Evolutionary conservation across 257 asterid species (phyloP).

Genomic region (Petrea volubilis): DNA sequence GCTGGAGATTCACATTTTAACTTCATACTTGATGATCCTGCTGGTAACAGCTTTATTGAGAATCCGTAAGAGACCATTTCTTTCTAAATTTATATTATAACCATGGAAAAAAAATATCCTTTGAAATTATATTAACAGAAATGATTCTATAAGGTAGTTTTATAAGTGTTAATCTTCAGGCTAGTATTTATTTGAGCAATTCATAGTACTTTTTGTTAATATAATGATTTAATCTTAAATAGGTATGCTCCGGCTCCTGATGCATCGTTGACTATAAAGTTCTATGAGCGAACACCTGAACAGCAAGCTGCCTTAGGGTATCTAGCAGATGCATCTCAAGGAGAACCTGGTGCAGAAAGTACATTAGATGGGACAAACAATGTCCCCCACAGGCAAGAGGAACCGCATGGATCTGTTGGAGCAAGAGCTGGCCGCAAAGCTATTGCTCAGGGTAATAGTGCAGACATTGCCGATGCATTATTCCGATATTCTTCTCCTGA

Average conservation of each 20-base stretch:
- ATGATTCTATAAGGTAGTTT: neutral
- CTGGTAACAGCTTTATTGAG: constrained; percentile 98
- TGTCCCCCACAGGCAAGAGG: constrained; percentile 40
- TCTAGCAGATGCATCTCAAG: constrained; percentile 55
- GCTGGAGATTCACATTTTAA: constrained; percentile 67
- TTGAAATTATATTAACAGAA: neutral
- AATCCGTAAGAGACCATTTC: constrained; percentile 71
- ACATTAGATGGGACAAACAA: constrained; percentile 28
- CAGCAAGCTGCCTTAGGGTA: constrained; percentile 83
- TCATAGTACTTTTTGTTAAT: neutral
- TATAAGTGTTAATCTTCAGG: neutral
- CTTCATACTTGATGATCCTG: constrained; percentile 87
- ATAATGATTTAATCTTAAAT: constrained; percentile 13
- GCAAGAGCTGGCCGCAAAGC: constrained; percentile 83
- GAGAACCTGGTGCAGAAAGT: constrained; percentile 40
- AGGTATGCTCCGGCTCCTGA: constrained; percentile 94
- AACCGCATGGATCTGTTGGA: constrained; percentile 95
- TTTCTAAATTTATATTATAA: neutral
- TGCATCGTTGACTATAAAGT: constrained; percentile 72
- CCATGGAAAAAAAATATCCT: neutral
- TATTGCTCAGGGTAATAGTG: constrained; percentile 88
- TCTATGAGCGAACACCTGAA: constrained; percentile 86
- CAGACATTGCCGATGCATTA: constrained; percentile 76
- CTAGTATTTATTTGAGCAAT: neutral
- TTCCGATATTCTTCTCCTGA: constrained; percentile 94